phyloP scores from a whole-genome alignment of 1,284 basidiomycete species.

The Trametes hirsuta region DNA sequence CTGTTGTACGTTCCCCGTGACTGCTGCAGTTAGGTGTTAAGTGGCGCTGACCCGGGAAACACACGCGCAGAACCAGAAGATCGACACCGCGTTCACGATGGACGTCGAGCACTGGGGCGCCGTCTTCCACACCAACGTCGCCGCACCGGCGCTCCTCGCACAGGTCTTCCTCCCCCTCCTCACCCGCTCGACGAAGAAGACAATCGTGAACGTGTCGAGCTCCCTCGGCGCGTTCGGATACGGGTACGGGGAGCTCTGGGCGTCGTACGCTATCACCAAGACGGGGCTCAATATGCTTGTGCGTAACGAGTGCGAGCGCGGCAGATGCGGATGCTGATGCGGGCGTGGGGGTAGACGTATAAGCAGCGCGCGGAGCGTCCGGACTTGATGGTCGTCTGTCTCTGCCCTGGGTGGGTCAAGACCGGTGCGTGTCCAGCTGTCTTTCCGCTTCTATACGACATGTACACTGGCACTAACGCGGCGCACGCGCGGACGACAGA shows the following conservation, averaged over 20 bases:
- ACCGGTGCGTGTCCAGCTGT: constrained; percentile 24
- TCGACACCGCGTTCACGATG: constrained; percentile 33
- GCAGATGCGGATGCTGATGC: too few species aligned
- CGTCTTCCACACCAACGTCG: constrained; percentile 37
- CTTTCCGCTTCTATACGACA: neutral
- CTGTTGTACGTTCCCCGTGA: neutral
- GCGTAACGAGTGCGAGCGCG: neutral
- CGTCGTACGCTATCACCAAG: constrained; percentile 36
- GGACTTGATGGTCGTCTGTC: constrained; percentile 27
- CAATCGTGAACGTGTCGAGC: constrained; percentile 40
- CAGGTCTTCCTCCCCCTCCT: constrained; percentile 37
- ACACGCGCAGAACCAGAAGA: constrained; percentile 23
- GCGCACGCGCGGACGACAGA: constrained; percentile 15
- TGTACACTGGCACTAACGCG: neutral
- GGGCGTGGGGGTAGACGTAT: constrained; percentile 27
- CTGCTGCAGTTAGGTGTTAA: too few species aligned
- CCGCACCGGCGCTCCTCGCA: constrained; percentile 37
- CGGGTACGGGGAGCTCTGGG: constrained; percentile 27
- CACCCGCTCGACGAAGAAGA: constrained; percentile 36
- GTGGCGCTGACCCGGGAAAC: neutral
- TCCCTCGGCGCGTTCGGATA: constrained; percentile 35
- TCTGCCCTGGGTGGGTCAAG: constrained; percentile 37
- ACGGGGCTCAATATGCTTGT: constrained; percentile 26
- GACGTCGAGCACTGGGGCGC: constrained; percentile 23
- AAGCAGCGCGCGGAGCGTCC: constrained; percentile 33